phyloP scores from a whole-genome alignment of 257 asterid genomes.

The Phtheirospermum japonicum region DNA sequence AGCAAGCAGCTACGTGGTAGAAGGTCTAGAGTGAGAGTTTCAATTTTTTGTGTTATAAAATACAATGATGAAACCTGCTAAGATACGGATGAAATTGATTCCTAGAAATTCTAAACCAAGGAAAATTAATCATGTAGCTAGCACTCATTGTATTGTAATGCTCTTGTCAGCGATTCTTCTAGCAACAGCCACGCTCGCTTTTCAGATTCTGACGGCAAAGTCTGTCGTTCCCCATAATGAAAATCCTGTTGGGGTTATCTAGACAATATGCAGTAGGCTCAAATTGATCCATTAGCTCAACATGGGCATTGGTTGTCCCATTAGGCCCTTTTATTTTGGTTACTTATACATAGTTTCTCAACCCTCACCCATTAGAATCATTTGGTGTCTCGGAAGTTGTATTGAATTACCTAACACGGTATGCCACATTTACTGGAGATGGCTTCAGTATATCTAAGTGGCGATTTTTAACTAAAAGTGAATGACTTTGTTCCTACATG shows the following conservation, averaged over 20 bases:
- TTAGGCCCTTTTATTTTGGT: no score
- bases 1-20: no score
- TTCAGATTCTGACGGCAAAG: neutral
- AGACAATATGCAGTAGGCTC: neutral
- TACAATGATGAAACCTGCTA: slow-evolving; percentile 1
- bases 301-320: no score
- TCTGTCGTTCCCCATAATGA: neutral
- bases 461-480: neutral
- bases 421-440: neutral
- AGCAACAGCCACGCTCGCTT: neutral
- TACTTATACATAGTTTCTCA: no score
- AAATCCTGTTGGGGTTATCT: neutral
- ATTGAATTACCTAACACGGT: no score
- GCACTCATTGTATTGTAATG: neutral
- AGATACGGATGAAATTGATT: neutral
- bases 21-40: no score
- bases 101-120: neutral
- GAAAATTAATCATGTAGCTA: neutral
- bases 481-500: neutral
- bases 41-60: slow-evolving; percentile 3
- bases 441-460: no score
- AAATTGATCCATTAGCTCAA: neutral
- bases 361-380: neutral
- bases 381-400: neutral
- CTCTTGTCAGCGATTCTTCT: neutral